Base-by-base conservation (phyloP, 495 filamentous ascomycete genomes). In the Parathielavia hyrcaniae region DNA sequence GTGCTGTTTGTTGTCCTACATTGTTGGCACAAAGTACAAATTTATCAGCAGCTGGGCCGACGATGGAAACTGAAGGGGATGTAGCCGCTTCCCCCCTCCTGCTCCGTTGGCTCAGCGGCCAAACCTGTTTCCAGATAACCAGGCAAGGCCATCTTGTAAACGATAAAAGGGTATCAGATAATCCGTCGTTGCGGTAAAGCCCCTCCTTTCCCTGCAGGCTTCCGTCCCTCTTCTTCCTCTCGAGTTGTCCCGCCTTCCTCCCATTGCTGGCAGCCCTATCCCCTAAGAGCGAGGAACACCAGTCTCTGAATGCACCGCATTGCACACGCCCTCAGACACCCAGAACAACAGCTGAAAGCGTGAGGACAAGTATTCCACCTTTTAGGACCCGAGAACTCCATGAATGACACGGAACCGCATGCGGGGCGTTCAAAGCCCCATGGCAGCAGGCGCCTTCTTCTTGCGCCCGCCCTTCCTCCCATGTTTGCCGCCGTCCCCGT, bases 381-480 rank as follows among this genome's bases (percentile, higher is more conserved):
- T n/a, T n/a, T n/a, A 2, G 10, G 13, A 10, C 35, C 2, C 13
- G 2, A 38, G n/a, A 38, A 38, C 35, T 11, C 35, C 19, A 34
- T 16, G 1, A 32, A 34, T 34, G 17, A 12, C 39, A 16, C 39
- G 6, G n/a, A 2, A 17, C 7, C n/a, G 14, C 39, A 23, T 10
- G 12, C 11, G 1, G 9, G 12, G 26, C 16, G 2, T 10, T 61
- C 66, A 50, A 39, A 40, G 58, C 45, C 63, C 57, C 53, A 61
- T 66, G 19, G 53, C 22, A 23, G 7, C 23, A 22, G 32, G 16
- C 20, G 23, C 32, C 56, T 60, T 63, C 63, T 52, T 61, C 56
- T 64, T 69, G 59, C 50, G 47, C 43, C 53, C 52, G 63, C 45
- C 61, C 63, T 72, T 73, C 64, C 61, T 59, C 1, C 35, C 35